Conservation (phyloP, 2,329 filamentous ascomycete genomes). For the Dissoconium aciculare region DNA sequence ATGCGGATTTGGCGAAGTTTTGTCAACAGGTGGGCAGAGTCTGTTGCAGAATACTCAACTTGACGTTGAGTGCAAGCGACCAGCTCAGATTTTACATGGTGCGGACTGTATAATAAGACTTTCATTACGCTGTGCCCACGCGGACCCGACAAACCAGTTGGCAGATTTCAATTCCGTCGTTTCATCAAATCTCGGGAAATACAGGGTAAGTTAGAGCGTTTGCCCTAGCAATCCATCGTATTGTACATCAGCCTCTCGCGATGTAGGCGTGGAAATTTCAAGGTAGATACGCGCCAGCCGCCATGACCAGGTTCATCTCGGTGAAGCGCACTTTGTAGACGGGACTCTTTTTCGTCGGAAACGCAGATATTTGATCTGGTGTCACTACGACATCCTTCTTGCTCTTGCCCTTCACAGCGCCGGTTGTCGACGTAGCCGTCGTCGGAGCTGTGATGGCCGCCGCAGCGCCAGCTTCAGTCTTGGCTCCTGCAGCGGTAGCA, state of each 20-base stretch:
- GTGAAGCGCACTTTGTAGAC: constrained; percentile 90
- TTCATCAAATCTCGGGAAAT: too few relatives aligned
- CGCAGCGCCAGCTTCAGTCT: constrained; percentile 6
- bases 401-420: constrained; percentile 44
- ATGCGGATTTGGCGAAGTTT: too few relatives aligned
- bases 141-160: too few relatives aligned
- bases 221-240: background rate
- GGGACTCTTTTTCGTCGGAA: constrained; percentile 89
- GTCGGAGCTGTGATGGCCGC: too few relatives aligned
- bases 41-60: too few relatives aligned
- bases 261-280: constrained; percentile 7
- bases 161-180: too few relatives aligned
- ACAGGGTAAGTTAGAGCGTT: too few relatives aligned
- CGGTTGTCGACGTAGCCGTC: background rate
- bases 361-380: constrained; percentile 85
- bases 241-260: background rate
- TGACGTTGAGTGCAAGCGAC: too few relatives aligned
- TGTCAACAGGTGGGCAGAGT: too few relatives aligned
- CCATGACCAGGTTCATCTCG: constrained; percentile 83
- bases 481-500: constrained; percentile 24
- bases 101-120: too few relatives aligned
- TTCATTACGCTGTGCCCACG: too few relatives aligned
- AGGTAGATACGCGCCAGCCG: constrained; percentile 56
- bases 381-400: constrained; percentile 81
- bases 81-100: too few relatives aligned